These are phyloP conservation scores for Schizosaccharomyces japonicus DNA, from an alignment of 805 yeast species.

Conservation along the genomic window DNA sequence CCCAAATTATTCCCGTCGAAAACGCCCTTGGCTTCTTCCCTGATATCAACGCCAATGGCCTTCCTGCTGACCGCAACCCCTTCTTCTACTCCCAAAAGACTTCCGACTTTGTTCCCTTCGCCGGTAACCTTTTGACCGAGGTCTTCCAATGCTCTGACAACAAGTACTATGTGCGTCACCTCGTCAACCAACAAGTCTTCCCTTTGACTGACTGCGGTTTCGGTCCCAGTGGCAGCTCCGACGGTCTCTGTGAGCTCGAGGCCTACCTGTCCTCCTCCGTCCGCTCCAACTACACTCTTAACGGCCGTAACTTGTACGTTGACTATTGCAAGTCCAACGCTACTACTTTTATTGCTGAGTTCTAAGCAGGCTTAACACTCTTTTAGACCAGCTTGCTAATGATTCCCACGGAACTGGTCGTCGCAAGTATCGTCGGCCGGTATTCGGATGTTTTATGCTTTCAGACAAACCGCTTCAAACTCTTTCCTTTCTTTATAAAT, in stretches of 20 bases:
- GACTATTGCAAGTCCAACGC: no score
- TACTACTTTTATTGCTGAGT: no score
- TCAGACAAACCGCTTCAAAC: no score
- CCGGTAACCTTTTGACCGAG: neutral
- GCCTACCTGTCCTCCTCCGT: slow-evolving; percentile 3
- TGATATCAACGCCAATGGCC: neutral
- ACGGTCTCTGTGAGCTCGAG: neutral
- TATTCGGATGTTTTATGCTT: no score
- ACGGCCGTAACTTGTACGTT: no score
- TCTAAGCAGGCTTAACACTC: no score
- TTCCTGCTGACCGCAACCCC: neutral
- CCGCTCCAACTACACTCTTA: neutral
- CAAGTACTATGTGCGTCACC: slow-evolving; percentile 1
- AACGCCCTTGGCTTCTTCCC: neutral
- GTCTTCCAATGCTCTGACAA: neutral
- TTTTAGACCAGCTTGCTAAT: no score
- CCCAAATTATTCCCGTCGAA: neutral
- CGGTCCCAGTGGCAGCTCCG: neutral
- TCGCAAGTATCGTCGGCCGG: no score
- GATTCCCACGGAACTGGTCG: no score
- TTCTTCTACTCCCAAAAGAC: neutral
- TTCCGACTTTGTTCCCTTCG: neutral
- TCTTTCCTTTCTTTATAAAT: no score
- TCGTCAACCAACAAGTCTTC: slow-evolving; percentile 1
- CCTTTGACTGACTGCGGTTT: slow-evolving; percentile 2